Evolutionary conservation across 352 stramenopile genomes (phyloP).

Genomic region (Pythium brachiatum): DNA sequence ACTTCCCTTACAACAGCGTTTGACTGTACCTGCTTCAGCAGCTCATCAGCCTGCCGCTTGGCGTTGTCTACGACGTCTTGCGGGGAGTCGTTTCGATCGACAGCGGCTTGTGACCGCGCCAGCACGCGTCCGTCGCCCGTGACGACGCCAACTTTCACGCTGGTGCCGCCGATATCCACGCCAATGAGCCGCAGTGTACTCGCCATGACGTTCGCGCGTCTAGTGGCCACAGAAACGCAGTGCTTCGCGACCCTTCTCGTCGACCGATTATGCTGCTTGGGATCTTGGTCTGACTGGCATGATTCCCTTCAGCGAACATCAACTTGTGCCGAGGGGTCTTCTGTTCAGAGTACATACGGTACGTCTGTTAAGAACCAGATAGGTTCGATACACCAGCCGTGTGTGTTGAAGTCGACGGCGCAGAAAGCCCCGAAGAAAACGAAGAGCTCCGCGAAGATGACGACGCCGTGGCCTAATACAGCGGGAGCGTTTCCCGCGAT

Average conservation of each 20-base stretch:
- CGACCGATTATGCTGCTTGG: too few species aligned
- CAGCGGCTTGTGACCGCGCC: conserved; percentile 43
- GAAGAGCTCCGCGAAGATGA: conserved; percentile 2
- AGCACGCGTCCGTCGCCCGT: conserved; percentile 42
- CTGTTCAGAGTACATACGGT: neutral
- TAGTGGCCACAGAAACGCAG: too few species aligned
- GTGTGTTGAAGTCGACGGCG: conserved; percentile 23
- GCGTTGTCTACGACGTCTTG: conserved; percentile 53
- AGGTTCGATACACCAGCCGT: neutral
- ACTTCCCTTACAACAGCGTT: too few species aligned
- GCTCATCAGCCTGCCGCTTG: conserved; percentile 35
- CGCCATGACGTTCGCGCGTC: neutral
- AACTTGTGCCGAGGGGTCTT: neutral
- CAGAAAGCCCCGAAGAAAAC: neutral
- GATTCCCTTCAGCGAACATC: neutral
- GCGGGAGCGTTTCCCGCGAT: neutral
- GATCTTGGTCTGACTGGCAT: conserved; percentile 1
- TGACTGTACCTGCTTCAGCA: conserved; percentile 51
- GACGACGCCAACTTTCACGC: conserved; percentile 74
- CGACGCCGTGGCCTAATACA: conserved; percentile 10
- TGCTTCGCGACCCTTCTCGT: too few species aligned
- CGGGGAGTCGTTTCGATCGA: conserved; percentile 37
- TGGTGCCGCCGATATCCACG: conserved; percentile 73
- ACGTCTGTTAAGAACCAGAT: conserved; percentile 15
- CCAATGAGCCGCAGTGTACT: conserved; percentile 47